Evolutionary conservation across 1,284 basidiomycete genomes (phyloP).

Genomic region (Phlebopus sp.): DNA sequence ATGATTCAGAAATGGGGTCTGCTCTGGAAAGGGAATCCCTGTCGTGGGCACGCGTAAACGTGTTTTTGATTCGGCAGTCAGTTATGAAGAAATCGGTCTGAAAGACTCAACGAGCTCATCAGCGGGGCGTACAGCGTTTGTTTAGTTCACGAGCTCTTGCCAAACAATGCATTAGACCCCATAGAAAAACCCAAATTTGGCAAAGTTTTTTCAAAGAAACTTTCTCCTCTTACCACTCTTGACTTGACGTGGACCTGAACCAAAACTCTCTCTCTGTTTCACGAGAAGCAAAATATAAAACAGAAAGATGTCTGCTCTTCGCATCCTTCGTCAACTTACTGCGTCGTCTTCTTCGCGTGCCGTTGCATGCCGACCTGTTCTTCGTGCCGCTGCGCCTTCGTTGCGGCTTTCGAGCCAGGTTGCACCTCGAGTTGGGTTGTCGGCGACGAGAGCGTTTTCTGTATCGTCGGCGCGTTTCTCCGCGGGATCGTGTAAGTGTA

Average conservation of each 20-base stretch:
- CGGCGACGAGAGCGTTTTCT: slow-evolving; percentile 52
- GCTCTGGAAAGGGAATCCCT: too few species aligned
- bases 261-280: neutral
- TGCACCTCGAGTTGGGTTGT: slow-evolving; percentile 23
- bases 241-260: too few species aligned
- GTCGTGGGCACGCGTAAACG: too few species aligned
- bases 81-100: too few species aligned
- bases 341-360: slow-evolving; percentile 35
- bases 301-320: slow-evolving; percentile 45
- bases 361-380: slow-evolving; percentile 32
- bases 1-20: too few species aligned
- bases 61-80: too few species aligned
- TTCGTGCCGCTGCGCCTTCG: slow-evolving; percentile 19
- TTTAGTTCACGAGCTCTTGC: slow-evolving; percentile 32
- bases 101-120: too few species aligned
- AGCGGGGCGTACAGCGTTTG: too few species aligned
- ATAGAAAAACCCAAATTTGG: too few species aligned
- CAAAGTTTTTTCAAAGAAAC: too few species aligned
- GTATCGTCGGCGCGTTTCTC: slow-evolving; percentile 51
- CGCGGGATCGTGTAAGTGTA: slow-evolving; percentile 58
- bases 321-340: slow-evolving; percentile 42
- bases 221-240: too few species aligned
- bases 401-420: slow-evolving; percentile 18
- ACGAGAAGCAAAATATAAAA: slow-evolving; percentile 11
- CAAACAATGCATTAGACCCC: slow-evolving; percentile 25